A percentile compares a stretch with the other conserved stretches of the same genome.
Conservation (phyloP, 495 filamentous ascomycete species). For the Aspergillus heteromorphus region DNA sequence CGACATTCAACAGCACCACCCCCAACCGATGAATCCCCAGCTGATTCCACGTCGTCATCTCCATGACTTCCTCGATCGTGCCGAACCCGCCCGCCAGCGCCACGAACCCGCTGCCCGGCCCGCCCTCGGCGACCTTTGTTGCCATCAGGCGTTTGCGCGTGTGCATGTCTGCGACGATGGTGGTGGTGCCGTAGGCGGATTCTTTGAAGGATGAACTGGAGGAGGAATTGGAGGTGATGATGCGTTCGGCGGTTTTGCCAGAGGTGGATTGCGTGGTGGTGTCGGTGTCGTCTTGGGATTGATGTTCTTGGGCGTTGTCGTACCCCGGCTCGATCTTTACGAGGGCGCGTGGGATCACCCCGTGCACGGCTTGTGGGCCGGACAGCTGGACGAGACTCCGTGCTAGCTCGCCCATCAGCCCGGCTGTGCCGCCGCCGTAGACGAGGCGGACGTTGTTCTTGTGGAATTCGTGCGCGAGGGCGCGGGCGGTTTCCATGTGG, state of each 20-base stretch:
- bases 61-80: conserved; percentile 93
- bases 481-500: conserved; percentile 68
- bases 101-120: conserved; percentile 81
- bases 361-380: conserved; percentile 80
- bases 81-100: conserved; percentile 88
- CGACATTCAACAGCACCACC: conserved; percentile 76
- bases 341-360: conserved; percentile 83
- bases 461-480: conserved; percentile 69
- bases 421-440: conserved; percentile 91
- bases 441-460: conserved; percentile 71
- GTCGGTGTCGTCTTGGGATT: too few species aligned
- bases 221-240: not conserved
- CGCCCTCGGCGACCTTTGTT: conserved; percentile 71
- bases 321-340: conserved; percentile 72
- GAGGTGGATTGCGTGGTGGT: not conserved
- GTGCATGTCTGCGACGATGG: conserved; percentile 91
- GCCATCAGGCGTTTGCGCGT: conserved; percentile 92
- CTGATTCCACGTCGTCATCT: conserved; percentile 97
- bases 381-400: conserved; percentile 79
- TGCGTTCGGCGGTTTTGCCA: conserved; percentile 38
- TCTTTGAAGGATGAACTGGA: conserved; percentile 51
- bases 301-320: conserved; percentile 11
- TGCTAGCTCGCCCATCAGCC: conserved; percentile 91
- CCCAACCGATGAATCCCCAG: conserved; percentile 83
- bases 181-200: conserved; percentile 71